Conservation (phyloP, 306 rosid genomes). For the Aeschynomene evenia region DNA sequence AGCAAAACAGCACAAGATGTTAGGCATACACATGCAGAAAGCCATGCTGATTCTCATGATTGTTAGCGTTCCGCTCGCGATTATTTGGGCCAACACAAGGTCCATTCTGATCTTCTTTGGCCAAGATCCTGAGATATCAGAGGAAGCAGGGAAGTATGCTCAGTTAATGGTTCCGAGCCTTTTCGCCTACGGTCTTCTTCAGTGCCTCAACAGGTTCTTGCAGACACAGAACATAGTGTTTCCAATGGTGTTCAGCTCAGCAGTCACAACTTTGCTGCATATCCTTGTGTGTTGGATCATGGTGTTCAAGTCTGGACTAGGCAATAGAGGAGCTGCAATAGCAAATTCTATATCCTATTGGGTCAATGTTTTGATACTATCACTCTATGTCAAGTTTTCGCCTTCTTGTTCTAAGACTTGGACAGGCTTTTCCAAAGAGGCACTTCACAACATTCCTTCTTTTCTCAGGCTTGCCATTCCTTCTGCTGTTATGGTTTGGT, state of each 20-base stretch:
- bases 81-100: constrained; percentile 59
- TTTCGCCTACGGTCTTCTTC: constrained; percentile 60
- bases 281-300: constrained; percentile 55
- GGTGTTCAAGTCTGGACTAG: constrained; percentile 63
- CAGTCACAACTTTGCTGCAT: constrained; percentile 47
- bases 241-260: constrained; percentile 65
- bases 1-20: constrained; percentile 64
- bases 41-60: constrained; percentile 56
- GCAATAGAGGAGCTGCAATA: constrained; percentile 63
- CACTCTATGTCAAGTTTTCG: constrained; percentile 65
- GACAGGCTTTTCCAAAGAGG: constrained; percentile 62
- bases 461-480: constrained; percentile 75
- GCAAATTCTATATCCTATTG: constrained; percentile 65
- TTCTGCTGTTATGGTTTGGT: constrained; percentile 87
- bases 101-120: constrained; percentile 49
- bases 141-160: constrained; percentile 62
- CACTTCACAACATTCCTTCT: constrained; percentile 42
- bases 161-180: constrained; percentile 49
- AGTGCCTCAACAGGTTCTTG: constrained; percentile 62
- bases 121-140: constrained; percentile 59
- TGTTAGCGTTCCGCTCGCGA: constrained; percentile 50
- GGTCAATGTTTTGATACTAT: constrained; percentile 52
- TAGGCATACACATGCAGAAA: constrained; percentile 73
- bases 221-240: constrained; percentile 65
- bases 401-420: constrained; percentile 58